phyloP scores from a whole-genome alignment of 2,329 filamentous ascomycete genomes.

The Pseudonectria foliicola region DNA sequence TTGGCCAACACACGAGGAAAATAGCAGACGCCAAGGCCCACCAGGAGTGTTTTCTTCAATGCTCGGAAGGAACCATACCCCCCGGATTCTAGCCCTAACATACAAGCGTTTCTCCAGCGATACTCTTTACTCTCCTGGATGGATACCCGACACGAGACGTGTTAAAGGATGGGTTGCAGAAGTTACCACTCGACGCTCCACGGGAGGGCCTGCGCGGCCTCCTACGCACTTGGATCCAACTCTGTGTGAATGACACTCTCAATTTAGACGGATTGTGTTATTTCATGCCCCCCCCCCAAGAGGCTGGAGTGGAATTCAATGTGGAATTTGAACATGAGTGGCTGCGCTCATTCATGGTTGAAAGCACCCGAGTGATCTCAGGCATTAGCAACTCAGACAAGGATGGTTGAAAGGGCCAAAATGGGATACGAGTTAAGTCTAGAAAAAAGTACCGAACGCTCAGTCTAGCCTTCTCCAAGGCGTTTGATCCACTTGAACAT shows the following conservation, averaged over 20 bases:
- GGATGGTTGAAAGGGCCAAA: conserved; percentile 34
- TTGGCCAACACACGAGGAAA: conserved; percentile 34
- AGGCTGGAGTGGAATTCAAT: conserved; percentile 32
- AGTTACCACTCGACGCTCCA: conserved; percentile 35
- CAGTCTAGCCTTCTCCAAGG: no score
- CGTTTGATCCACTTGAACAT: no score
- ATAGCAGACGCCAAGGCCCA: conserved; percentile 12
- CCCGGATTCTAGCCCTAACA: conserved; percentile 28
- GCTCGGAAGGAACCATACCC: conserved; percentile 33
- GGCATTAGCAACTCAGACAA: conserved; percentile 34
- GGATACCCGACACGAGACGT: conserved; percentile 26
- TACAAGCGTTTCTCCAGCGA: conserved; percentile 29
- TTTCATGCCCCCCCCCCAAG: conserved; percentile 32
- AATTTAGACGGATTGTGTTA: conserved; percentile 47
- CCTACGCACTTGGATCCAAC: conserved; percentile 41
- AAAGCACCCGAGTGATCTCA: conserved; percentile 34
- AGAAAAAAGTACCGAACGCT: background rate
- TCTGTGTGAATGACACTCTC: conserved; percentile 43
- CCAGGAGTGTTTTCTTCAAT: conserved; percentile 14
- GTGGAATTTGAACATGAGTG: conserved; percentile 38
- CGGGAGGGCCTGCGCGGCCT: conserved; percentile 23
- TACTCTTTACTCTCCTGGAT: conserved; percentile 31
- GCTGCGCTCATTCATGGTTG: conserved; percentile 48
- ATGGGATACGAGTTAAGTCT: conserved; percentile 27
- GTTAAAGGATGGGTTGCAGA: conserved; percentile 33